Evolutionary conservation across 176 grass and related monocot genomes (phyloP), one percentile per base, ranked within the genome.

Genomic region (Aegilops speltoides): DNA sequence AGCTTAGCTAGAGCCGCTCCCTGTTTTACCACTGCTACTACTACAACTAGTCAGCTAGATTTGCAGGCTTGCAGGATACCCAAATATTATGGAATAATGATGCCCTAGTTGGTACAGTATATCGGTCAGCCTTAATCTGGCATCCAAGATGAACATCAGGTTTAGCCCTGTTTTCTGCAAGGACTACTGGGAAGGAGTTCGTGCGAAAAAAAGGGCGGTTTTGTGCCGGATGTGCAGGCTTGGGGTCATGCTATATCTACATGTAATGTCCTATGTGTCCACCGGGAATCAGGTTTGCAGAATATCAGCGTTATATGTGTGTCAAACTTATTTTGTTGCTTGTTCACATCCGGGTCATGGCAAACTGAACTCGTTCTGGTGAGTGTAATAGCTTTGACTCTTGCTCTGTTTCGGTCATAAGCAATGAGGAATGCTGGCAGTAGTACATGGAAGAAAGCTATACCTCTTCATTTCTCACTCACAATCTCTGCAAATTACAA

Each of bases 381-480:
- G 61, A 64, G 0, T 23, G 23, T 25, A 10, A 63, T 10, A 64
- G 23, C 61, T 64, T 64, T 13, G 10, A 26, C 61, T 11, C 23
- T 64, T 64, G 61, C 10, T 64, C 61, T 64, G 61, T 64, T 64
- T 64, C 2, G 37, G 37, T 7, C 37, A 38, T 43, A 54, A 46
- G 26, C 28, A 24, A 46, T 4, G 43, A 56, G 9, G 32, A 22
- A 83, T 67, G 22, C 33, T 83, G 16, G 48, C 5, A 17, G 48
- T 2, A 87, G 7, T 8, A 87, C 81, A 67, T 17, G 24, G 46
- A 59, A 86, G 12, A 78, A 64, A 87, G 7, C 75, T 90, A 91
- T 86, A 88, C 82, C 73, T 88, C 56, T 88, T 65, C 56, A 88
- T 86, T 91, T 76, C 78, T 88, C 86, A 82, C 54, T 48, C 78